Conservation (phyloP, 768 basidiomycete genomes). For the Calvatia gigantea region DNA sequence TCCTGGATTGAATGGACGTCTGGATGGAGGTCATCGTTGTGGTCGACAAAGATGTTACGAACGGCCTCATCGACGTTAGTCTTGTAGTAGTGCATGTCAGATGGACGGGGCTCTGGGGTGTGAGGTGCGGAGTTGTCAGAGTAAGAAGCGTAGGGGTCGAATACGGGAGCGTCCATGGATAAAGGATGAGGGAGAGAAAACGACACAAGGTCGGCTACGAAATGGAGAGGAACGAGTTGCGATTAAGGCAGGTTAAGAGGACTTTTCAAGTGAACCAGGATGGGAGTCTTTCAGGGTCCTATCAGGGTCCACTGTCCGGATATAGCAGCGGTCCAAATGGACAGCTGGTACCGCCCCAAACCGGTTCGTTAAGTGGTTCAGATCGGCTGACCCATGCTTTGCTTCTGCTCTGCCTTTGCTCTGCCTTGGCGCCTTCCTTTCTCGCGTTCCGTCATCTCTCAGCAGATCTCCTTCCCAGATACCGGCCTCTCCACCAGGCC, state of each 20-base stretch:
- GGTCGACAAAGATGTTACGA: constrained; percentile 49
- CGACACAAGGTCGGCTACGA: constrained; percentile 8
- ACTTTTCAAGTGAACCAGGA: constrained; percentile 5
- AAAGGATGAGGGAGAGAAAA: constrained; percentile 13
- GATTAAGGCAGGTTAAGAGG: constrained; percentile 9
- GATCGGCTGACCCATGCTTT: background rate
- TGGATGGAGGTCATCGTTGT: constrained; percentile 38
- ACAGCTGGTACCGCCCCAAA: background rate
- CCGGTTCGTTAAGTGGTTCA: background rate
- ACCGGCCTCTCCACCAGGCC: too few species aligned
- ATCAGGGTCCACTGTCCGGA: background rate
- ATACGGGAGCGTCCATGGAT: constrained; percentile 44
- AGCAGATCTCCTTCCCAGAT: background rate
- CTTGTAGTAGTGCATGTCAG: constrained; percentile 28
- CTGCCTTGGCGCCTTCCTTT: constrained; percentile 5
- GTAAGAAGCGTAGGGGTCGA: constrained; percentile 63
- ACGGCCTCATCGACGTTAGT: constrained; percentile 39
- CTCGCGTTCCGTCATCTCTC: background rate
- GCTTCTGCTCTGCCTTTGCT: background rate
- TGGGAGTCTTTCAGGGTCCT: constrained; percentile 9
- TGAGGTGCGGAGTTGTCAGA: constrained; percentile 69
- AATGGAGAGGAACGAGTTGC: constrained; percentile 7
- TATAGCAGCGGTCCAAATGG: background rate
- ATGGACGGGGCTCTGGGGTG: constrained; percentile 43
- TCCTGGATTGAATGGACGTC: constrained; percentile 34